Percentiles rank a stretch among this genome's conserved stretches.
These are phyloP conservation scores for Collybia nuda DNA, from an alignment of 768 basidiomycete genomes.

Conservation along the genomic window DNA sequence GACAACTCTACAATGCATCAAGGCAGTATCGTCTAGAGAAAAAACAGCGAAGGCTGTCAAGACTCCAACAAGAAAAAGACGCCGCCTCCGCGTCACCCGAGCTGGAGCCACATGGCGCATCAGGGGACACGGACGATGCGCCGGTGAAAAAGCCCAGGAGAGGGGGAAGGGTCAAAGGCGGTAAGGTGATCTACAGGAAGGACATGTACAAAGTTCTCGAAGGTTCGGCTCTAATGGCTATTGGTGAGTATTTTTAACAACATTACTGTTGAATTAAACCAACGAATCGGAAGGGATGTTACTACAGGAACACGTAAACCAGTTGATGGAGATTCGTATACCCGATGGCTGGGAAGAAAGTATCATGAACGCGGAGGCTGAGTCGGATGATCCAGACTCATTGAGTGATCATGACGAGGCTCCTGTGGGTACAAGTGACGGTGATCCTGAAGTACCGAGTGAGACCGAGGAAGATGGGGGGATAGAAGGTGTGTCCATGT, in stretches of 20 bases:
- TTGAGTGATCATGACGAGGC: too few species aligned
- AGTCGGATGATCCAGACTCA: conserved; percentile 1
- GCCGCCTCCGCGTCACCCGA: conserved; percentile 5
- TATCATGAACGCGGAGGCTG: conserved; percentile 14
- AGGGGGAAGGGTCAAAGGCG: conserved; percentile 18
- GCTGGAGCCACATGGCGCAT: conserved; percentile 5
- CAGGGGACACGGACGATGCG: conserved; percentile 8
- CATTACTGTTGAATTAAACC: not conserved
- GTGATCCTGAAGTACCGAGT: not conserved
- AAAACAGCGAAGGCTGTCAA: conserved; percentile 27
- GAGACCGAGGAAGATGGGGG: not conserved
- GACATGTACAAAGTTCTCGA: conserved; percentile 80
- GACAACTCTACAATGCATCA: conserved; percentile 53
- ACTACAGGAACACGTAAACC: conserved; percentile 62
- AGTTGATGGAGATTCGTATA: conserved; percentile 34
- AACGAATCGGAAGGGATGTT: conserved; percentile 46
- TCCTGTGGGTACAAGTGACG: too few species aligned
- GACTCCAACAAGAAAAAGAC: conserved; percentile 13
- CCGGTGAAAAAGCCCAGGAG: conserved; percentile 6
- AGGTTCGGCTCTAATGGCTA: conserved; percentile 70
- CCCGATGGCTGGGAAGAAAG: conserved; percentile 50
- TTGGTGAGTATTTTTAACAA: conserved; percentile 44
- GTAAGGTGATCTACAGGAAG: conserved; percentile 25
- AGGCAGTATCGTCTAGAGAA: conserved; percentile 44
- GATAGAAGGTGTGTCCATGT: not conserved